A percentile compares a stretch with the other conserved stretches of the same genome.
Conservation (phyloP, 441 rosid species). For the Omphalea diandra region DNA sequence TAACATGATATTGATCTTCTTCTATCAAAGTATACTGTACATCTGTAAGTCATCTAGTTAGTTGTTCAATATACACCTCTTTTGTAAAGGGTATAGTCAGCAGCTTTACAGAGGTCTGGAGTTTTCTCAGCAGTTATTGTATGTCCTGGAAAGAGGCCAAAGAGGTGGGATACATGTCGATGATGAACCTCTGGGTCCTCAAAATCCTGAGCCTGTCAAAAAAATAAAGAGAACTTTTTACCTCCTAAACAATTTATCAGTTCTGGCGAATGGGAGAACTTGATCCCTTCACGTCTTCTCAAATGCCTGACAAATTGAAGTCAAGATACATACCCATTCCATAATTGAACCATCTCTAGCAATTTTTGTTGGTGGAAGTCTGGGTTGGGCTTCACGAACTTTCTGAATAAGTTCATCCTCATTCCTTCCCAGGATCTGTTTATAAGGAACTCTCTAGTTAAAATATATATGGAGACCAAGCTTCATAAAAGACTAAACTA, state of each 20-base stretch:
- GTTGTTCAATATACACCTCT: constrained; percentile 55
- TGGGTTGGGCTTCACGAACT: constrained; percentile 57
- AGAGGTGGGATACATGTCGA: constrained; percentile 90
- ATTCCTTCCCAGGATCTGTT: constrained; percentile 63
- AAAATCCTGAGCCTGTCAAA: constrained; percentile 68
- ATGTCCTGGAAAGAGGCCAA: constrained; percentile 95
- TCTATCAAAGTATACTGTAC: not conserved
- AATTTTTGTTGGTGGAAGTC: constrained; percentile 71
- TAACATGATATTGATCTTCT: not conserved
- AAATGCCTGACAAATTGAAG: not conserved
- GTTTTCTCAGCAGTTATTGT: constrained; percentile 63
- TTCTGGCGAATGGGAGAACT: not conserved
- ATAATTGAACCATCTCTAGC: constrained; percentile 82
- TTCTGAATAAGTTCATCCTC: constrained; percentile 50
- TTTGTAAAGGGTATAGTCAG: constrained; percentile 57
- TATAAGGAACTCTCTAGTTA: constrained; percentile 6
- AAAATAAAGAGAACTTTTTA: constrained; percentile 14
- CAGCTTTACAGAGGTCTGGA: constrained; percentile 87
- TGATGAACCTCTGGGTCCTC: constrained; percentile 88
- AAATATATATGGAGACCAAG: not conserved
- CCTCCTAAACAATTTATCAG: not conserved
- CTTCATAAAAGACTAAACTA: not conserved
- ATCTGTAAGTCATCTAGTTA: not conserved
- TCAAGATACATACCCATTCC: constrained; percentile 71
- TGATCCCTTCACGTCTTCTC: not conserved